Percentiles rank a stretch among this genome's conserved stretches.
phyloP scores from a whole-genome alignment of 75 land plant species.

The Pinus tabuliformis region DNA sequence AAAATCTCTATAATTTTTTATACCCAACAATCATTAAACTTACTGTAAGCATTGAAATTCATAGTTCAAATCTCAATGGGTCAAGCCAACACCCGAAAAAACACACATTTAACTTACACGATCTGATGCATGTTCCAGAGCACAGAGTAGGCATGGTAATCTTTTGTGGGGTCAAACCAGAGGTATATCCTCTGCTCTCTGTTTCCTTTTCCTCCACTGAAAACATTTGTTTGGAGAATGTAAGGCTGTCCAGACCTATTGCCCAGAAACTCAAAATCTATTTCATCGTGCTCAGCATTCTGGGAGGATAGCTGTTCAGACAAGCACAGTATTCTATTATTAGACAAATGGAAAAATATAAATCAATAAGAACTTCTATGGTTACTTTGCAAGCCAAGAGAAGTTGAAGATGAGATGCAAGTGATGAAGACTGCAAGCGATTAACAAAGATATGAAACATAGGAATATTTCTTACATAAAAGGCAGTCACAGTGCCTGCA shows the following conservation, averaged over 20 bases:
- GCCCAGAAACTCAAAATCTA: conserved; percentile 28
- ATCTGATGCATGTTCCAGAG: conserved; percentile 28
- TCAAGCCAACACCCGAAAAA: neutral
- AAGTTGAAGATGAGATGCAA: too few species aligned
- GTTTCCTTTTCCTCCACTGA: conserved; percentile 26
- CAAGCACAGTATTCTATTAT: too few species aligned
- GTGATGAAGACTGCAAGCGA: too few species aligned
- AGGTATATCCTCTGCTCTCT: conserved; percentile 30
- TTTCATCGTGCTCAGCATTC: conserved; percentile 22
- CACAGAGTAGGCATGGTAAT: conserved; percentile 22
- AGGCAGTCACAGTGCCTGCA: conserved; percentile 65
- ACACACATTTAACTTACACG: conserved; percentile 11
- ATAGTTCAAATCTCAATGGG: too few species aligned
- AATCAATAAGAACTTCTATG: too few species aligned
- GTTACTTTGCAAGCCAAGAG: neutral
- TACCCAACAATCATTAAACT: too few species aligned
- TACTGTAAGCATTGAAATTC: neutral
- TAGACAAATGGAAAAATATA: too few species aligned
- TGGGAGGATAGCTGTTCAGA: conserved; percentile 9
- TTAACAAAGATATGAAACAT: too few species aligned
- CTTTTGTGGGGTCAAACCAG: conserved; percentile 22
- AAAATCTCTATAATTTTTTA: neutral
- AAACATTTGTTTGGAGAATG: conserved; percentile 27
- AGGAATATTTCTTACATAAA: conserved; percentile 39
- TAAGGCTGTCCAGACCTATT: conserved; percentile 22